Evolutionary conservation across 495 filamentous ascomycete species (phyloP).

Genomic region (Xylaria longipes): DNA sequence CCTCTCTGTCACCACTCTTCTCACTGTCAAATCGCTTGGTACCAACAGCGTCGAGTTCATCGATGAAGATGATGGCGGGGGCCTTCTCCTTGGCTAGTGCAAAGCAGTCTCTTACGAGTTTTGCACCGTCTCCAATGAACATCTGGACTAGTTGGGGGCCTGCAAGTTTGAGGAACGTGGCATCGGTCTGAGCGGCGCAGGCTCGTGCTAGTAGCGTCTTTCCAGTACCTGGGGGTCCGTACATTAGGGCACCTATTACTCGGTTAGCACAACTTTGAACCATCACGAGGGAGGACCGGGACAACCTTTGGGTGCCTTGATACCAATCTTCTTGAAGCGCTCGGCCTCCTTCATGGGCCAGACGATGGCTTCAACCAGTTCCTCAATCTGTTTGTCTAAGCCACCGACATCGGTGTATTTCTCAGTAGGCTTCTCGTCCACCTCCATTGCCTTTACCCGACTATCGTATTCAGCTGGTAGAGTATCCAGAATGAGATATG

Average conservation of each 20-base stretch:
- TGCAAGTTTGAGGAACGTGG: slow-evolving; percentile 98
- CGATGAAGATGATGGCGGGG: slow-evolving; percentile 99
- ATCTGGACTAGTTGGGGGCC: slow-evolving; percentile 99
- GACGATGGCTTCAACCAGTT: slow-evolving; percentile 98
- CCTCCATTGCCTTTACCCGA: slow-evolving; percentile 99
- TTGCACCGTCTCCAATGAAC: slow-evolving; percentile 99
- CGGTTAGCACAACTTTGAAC: background rate
- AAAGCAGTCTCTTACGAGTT: slow-evolving; percentile 96
- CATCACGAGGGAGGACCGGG: background rate
- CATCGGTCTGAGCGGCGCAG: slow-evolving; percentile 96
- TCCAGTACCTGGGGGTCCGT: slow-evolving; percentile 95
- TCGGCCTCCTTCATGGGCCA: slow-evolving; percentile 99
- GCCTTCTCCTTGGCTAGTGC: slow-evolving; percentile 98
- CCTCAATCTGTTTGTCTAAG: slow-evolving; percentile 98
- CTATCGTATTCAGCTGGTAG: slow-evolving; percentile 99
- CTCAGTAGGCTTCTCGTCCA: slow-evolving; percentile 99
- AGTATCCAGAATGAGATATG: slow-evolving; percentile 97
- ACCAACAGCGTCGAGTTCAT: slow-evolving; percentile 95
- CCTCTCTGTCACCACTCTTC: slow-evolving; percentile 97
- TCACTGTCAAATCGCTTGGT: slow-evolving; percentile 99
- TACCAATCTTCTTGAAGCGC: slow-evolving; percentile 98
- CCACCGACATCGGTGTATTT: slow-evolving; percentile 99
- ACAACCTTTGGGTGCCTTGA: slow-evolving; percentile 99
- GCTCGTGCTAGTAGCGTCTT: slow-evolving; percentile 97
- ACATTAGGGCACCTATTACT: slow-evolving; percentile 87